Base-by-base conservation (phyloP, 2,329 filamentous ascomycete genomes). In the Bertia moriformis region DNA sequence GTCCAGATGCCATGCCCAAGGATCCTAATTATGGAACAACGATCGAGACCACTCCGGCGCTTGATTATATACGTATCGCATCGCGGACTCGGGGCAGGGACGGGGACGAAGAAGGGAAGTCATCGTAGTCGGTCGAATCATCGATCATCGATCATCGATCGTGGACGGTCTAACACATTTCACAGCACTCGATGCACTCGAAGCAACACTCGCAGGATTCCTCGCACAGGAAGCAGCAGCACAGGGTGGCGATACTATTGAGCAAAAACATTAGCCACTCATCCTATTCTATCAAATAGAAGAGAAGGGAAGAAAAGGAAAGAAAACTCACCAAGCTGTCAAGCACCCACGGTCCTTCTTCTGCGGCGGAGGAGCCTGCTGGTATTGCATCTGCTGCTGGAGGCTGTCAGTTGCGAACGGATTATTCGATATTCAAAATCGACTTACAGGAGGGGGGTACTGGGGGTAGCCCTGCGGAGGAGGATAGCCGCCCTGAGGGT, bases 181-280 rank as follows among this genome's bases (percentile, higher is more conserved):
- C 32, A 49, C 59, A 62, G 48, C 57, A 61, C 41, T 56, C 54
- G 18, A 61, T 41, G 44, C 58, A 61, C 37, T 63, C 60, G 19
- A 62, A 46, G 44, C 60, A 63, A 49, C 60, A 63, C 42, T 61
- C 59, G 50, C 60, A 63, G 3, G 59, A 56, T 46, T 63, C 59
- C 3, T 60, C 60, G 43, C 60, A 63, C 38, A 63, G 49, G 58
- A 59, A 63, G 43, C 60, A 63, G 49, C 60, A 63, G 51, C 60
- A 63, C 42, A 63, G 45, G 17, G 60, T 55, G 38, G 60, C 60
- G 18, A 63, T 42, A 45, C 59, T 62, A 35, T 18, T 27, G 14
- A 44, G 32, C 7, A 35, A 18, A 7, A 35, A 15, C 32, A 10
- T 17, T 17, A 35, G 32, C 10, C 12, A 35, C 15, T 35, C 22